These are phyloP conservation scores for Dipteronia sinensis DNA, from an alignment of 345 rosid genomes.

Conservation along the genomic window DNA sequence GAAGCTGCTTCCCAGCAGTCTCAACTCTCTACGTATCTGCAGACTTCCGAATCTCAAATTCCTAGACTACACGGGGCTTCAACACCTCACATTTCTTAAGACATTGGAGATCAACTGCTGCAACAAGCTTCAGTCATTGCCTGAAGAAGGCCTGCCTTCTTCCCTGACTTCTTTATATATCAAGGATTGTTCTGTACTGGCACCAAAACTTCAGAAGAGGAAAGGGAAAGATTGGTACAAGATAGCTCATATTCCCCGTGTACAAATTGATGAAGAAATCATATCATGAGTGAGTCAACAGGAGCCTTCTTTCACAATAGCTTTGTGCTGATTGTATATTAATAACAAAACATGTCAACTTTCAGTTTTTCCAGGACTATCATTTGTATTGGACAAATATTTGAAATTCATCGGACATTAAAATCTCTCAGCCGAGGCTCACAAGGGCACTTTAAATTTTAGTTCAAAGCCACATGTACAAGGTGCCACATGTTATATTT, in stretches of 20 bases:
- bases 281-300: constrained; percentile 2
- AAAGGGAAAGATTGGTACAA: no score
- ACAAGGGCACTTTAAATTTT: neutral
- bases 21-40: constrained; percentile 31
- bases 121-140: constrained; percentile 30
- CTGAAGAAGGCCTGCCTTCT: no score
- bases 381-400: no score
- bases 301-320: neutral
- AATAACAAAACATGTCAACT: neutral
- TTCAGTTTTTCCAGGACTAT: neutral
- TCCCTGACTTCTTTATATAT: no score
- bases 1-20: constrained; percentile 31
- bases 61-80: constrained; percentile 27
- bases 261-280: constrained; percentile 31
- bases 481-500: no score
- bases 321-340: neutral
- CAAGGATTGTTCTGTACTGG: no score
- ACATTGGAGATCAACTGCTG: constrained; percentile 35
- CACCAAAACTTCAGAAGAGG: no score
- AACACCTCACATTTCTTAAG: constrained; percentile 24
- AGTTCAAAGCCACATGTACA: no score
- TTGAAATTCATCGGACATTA: neutral
- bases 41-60: constrained; percentile 22
- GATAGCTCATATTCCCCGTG: constrained; percentile 21
- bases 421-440: no score